Percentiles rank a stretch among this genome's conserved stretches.
phyloP scores from a whole-genome alignment of 1,284 basidiomycete species.

The Leccinum idahoense region DNA sequence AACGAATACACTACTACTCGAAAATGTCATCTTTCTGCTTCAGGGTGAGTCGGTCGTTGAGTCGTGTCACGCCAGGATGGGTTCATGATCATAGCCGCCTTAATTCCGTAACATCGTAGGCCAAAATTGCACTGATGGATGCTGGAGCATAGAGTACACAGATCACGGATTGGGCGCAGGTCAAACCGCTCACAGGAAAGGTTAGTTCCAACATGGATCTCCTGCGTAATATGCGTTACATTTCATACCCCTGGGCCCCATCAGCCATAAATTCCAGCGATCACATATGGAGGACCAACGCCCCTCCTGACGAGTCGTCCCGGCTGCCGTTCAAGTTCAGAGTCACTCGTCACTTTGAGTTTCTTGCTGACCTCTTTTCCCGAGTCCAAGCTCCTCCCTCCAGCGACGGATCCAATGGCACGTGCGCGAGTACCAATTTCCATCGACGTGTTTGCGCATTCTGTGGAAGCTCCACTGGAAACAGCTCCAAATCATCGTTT shows the following conservation, averaged over 20 bases:
- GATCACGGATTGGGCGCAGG: slow-evolving; percentile 5
- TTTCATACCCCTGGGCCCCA: background rate
- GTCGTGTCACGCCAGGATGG: no score
- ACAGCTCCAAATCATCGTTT: no score
- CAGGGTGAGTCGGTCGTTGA: background rate
- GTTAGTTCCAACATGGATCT: background rate
- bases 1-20: no score
- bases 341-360: slow-evolving; percentile 50
- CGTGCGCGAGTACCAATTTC: slow-evolving; percentile 42
- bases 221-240: no score
- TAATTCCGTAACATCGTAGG: slow-evolving; percentile 1
- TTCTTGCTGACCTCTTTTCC: slow-evolving; percentile 54
- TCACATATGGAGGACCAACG: slow-evolving; percentile 56
- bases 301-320: slow-evolving; percentile 45
- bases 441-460: no score
- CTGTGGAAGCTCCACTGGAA: no score
- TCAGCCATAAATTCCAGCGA: slow-evolving; percentile 42
- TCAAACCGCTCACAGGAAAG: slow-evolving; percentile 14
- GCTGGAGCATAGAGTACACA: slow-evolving; percentile 8
- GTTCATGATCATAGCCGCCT: no score
- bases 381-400: slow-evolving; percentile 35
- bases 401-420: slow-evolving; percentile 40
- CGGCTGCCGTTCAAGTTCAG: slow-evolving; percentile 55
- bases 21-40: slow-evolving; percentile 1
- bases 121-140: slow-evolving; percentile 17